Evolutionary conservation across 73 alveolate genomes (phyloP).

Genomic region (Urostyla sp.): DNA sequence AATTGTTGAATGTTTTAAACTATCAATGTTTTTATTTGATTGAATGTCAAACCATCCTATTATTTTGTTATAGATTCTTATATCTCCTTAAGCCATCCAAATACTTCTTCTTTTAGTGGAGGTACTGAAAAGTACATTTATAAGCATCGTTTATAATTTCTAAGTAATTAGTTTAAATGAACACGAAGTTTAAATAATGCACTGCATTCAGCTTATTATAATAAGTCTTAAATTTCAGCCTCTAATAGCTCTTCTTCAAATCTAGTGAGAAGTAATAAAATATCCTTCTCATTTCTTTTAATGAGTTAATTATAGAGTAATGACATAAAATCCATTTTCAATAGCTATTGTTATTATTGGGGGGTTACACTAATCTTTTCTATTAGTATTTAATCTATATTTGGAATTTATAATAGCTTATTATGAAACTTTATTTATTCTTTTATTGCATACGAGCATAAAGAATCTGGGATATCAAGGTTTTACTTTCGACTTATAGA

Average conservation of each 20-base stretch:
- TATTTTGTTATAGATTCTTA: background rate
- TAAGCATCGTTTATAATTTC: slow-evolving; percentile 49
- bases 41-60: background rate
- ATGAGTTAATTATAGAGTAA: background rate
- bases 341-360: background rate
- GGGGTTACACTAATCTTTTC: background rate
- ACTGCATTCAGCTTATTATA: slow-evolving; percentile 34
- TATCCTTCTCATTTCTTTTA: slow-evolving; percentile 49
- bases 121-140: slow-evolving; percentile 10
- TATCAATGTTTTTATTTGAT: background rate
- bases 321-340: slow-evolving; percentile 18
- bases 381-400: background rate
- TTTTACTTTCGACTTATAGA: slow-evolving; percentile 15
- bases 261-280: slow-evolving; percentile 8
- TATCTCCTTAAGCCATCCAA: slow-evolving; percentile 40
- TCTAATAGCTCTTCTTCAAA: slow-evolving; percentile 40
- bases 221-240: background rate
- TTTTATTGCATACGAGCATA: background rate
- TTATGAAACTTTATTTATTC: slow-evolving; percentile 23
- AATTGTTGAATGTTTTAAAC: background rate
- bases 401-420: slow-evolving; percentile 31
- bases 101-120: slow-evolving; percentile 42
- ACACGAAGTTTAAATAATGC: slow-evolving; percentile 49
- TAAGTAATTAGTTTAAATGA: slow-evolving; percentile 1
- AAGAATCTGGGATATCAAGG: slow-evolving; percentile 16